These are phyloP conservation scores for Trichoderma breve DNA, from an alignment of 2,329 filamentous ascomycete species.

Conservation along the genomic window DNA sequence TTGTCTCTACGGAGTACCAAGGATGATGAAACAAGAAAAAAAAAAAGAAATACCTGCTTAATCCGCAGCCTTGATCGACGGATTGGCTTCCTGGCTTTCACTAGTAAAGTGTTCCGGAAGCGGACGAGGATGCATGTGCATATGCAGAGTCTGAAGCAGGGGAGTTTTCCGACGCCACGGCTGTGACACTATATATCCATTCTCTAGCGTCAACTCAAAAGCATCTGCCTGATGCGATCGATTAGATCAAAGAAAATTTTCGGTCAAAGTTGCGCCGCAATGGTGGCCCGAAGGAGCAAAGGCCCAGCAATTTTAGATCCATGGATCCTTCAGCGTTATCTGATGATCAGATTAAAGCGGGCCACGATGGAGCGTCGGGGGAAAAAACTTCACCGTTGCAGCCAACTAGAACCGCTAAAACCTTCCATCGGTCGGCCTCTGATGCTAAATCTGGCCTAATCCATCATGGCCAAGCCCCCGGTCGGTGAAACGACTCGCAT, in stretches of 20 bases:
- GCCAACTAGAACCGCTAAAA: neutral
- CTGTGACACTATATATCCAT: conserved; percentile 5
- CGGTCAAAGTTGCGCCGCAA: neutral
- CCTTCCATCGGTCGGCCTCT: neutral
- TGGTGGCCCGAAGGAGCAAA: conserved; percentile 3
- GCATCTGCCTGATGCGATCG: conserved; percentile 14
- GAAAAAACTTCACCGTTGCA: conserved; percentile 3
- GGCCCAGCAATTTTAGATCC: neutral
- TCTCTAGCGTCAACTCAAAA: conserved; percentile 10
- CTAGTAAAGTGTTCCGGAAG: conserved; percentile 2
- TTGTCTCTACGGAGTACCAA: neutral
- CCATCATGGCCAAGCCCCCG: neutral
- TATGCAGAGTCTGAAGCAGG: neutral
- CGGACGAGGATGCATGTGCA: conserved; percentile 1
- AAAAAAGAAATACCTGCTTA: neutral
- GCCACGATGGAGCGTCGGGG: neutral
- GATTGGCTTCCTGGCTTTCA: neutral
- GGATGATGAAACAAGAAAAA: neutral
- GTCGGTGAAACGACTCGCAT: neutral
- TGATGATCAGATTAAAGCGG: conserved; percentile 17
- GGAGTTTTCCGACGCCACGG: neutral
- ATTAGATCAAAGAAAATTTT: conserved; percentile 8
- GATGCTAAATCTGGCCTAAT: conserved; percentile 7
- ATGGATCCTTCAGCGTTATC: neutral
- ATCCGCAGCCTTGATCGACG: neutral